Evolutionary conservation across 2,329 filamentous ascomycete species (phyloP).

Genomic region (Trichoderma atrobrunneum): DNA sequence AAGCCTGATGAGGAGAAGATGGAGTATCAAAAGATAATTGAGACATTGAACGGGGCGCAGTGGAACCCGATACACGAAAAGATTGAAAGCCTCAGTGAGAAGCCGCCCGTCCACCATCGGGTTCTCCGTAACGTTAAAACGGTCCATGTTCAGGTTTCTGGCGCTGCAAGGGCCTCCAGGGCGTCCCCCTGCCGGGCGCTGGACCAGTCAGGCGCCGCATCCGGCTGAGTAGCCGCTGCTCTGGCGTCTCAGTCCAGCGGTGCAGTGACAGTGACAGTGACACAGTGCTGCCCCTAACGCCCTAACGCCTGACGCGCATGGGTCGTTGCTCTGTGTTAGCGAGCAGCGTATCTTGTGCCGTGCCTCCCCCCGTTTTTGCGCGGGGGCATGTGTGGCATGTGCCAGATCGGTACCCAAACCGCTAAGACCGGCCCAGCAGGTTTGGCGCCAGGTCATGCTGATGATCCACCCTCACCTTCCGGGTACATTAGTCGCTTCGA

Average conservation of each 20-base stretch:
- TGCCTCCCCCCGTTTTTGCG: background rate
- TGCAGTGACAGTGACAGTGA: background rate
- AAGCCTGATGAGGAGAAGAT: background rate
- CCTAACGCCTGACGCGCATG: slow-evolving; percentile 15
- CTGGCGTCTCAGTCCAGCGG: background rate
- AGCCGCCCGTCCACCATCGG: background rate
- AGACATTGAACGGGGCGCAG: background rate
- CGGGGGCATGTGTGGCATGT: background rate
- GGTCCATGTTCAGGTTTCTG: background rate
- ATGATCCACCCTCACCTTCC: background rate
- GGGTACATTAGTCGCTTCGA: background rate
- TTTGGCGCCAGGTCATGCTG: background rate
- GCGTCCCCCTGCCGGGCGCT: background rate
- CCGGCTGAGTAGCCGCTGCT: background rate
- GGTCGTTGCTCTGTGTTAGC: slow-evolving; percentile 15
- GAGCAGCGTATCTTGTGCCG: background rate
- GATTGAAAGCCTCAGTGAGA: background rate
- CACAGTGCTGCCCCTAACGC: slow-evolving; percentile 12
- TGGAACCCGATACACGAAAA: background rate
- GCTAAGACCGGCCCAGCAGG: background rate
- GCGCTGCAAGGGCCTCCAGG: slow-evolving; percentile 8
- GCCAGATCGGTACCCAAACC: background rate
- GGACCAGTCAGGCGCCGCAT: slow-evolving; percentile 2
- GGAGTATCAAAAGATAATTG: background rate
- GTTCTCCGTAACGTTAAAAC: slow-evolving; percentile 6